A percentile compares a stretch with the other conserved stretches of the same genome.
Conservation (phyloP, 192 early-diverging fungal genomes). For the Entomortierella beljakovae region DNA sequence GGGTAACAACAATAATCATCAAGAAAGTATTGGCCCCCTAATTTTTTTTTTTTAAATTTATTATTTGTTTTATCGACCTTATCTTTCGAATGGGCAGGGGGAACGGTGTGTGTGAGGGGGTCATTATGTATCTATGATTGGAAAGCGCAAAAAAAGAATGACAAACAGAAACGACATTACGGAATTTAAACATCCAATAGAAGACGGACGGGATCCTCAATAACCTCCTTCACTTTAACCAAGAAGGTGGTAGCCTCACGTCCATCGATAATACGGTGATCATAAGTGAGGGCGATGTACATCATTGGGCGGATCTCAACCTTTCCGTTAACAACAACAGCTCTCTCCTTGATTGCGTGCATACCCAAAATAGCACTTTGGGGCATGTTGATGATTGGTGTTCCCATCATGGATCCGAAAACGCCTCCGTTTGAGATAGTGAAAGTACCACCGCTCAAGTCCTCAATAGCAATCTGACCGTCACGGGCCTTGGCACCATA, state of each 20-base stretch:
- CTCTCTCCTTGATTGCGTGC: constrained; percentile 98
- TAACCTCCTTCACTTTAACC: constrained; percentile 94
- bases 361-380: constrained; percentile 98
- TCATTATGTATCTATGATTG: constrained; percentile 32
- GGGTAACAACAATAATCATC: not conserved
- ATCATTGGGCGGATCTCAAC: constrained; percentile 94
- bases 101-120: not conserved
- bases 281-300: constrained; percentile 98
- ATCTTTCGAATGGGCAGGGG: constrained; percentile 1
- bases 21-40: too few relatives aligned
- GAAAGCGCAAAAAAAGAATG: constrained; percentile 12
- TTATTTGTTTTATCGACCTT: not conserved
- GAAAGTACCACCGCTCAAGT: constrained; percentile 98
- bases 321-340: constrained; percentile 94
- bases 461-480: constrained; percentile 97
- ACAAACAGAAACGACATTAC: not conserved
- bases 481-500: constrained; percentile 91
- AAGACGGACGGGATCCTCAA: constrained; percentile 96
- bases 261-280: constrained; percentile 98
- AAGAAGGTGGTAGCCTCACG: constrained; percentile 99
- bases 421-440: constrained; percentile 99
- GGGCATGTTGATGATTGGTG: constrained; percentile 98
- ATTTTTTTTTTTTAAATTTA: too few relatives aligned
- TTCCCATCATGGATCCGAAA: constrained; percentile 97
- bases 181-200: constrained; percentile 84